phyloP scores from a whole-genome alignment of 2,329 filamentous ascomycete genomes.

The Aspergillus fischeri region DNA sequence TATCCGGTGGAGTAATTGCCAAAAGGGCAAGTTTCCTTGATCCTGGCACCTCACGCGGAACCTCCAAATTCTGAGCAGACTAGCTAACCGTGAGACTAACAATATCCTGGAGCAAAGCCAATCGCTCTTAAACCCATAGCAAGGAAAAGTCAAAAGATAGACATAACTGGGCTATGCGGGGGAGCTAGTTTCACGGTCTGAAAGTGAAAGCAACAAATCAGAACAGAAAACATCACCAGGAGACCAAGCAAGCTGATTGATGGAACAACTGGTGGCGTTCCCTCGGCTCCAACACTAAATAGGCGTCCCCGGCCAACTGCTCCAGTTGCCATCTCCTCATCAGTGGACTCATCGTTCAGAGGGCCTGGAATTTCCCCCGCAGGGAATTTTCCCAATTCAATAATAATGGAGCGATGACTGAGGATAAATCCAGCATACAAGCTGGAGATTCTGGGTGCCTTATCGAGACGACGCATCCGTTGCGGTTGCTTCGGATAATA shows the following conservation, averaged over 20 bases:
- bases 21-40: not conserved
- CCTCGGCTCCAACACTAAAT: conserved; percentile 12
- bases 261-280: conserved; percentile 16
- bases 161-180: conserved; percentile 13
- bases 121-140: not conserved
- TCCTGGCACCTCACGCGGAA: not conserved
- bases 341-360: not conserved
- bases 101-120: not conserved
- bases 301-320: not conserved
- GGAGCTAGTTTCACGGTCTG: not conserved
- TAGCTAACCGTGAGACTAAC: not conserved
- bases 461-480: conserved; percentile 13
- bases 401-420: conserved; percentile 4
- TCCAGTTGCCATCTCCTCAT: not conserved
- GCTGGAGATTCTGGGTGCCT: conserved; percentile 11
- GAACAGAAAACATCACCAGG: conserved; percentile 1
- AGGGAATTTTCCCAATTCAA: conserved; percentile 30
- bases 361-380: conserved; percentile 20
- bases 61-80: not conserved
- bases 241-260: conserved; percentile 17
- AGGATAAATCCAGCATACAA: conserved; percentile 10
- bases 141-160: conserved; percentile 1
- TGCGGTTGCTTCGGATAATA: conserved; percentile 4
- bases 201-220: not conserved
- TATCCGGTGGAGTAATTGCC: not conserved